Percentiles rank a stretch among this genome's conserved stretches.
Evolutionary conservation across 257 asterid genomes (phyloP).

Genomic region (Capsicum baccatum): DNA sequence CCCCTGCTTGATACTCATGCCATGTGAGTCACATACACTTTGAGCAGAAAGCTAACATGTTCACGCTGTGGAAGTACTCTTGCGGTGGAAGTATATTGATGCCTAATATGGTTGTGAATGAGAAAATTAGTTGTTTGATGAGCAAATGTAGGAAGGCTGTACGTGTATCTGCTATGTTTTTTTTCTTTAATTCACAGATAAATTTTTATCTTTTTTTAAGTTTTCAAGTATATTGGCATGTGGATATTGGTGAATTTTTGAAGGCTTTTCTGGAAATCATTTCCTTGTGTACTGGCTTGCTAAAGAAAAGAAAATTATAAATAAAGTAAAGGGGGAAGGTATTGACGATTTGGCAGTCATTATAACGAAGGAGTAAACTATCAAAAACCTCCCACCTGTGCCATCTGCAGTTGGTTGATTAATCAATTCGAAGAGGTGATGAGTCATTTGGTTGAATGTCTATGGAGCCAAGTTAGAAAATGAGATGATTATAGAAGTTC

Average conservation of each 20-base stretch:
- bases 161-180: not conserved
- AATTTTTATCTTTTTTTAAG: not conserved
- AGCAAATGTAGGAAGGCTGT: not conserved
- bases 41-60: not conserved
- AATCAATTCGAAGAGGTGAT: not conserved
- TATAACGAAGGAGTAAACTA: not conserved
- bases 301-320: not conserved
- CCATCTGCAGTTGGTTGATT: slow-evolving; percentile 2
- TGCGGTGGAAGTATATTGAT: not conserved
- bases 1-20: not conserved
- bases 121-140: slow-evolving; percentile 17
- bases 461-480: not conserved
- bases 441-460: slow-evolving; percentile 7
- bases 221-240: slow-evolving; percentile 13
- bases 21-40: slow-evolving; percentile 1
- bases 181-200: not conserved
- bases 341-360: not conserved
- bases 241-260: slow-evolving; percentile 6
- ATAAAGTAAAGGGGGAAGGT: not conserved
- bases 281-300: slow-evolving; percentile 12
- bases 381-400: not conserved
- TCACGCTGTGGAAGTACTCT: not conserved
- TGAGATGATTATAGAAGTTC: not conserved
- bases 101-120: not conserved
- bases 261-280: slow-evolving; percentile 11